A percentile compares a stretch with the other conserved stretches of the same genome.
Evolutionary conservation across 495 filamentous ascomycete genomes (phyloP).

Genomic region (Halenospora varia): DNA sequence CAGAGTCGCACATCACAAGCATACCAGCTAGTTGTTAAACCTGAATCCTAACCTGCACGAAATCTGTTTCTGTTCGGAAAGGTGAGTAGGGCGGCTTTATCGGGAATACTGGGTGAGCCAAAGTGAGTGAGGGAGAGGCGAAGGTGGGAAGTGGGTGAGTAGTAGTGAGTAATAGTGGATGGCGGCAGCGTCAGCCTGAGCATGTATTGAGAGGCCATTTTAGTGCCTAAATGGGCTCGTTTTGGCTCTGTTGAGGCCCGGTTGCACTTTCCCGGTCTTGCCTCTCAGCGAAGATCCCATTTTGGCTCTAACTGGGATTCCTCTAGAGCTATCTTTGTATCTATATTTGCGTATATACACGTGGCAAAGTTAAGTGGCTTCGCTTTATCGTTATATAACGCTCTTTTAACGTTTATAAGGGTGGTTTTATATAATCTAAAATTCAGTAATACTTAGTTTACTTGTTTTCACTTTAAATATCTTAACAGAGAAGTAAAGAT

Average conservation of each 20-base stretch:
- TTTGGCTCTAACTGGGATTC: not conserved
- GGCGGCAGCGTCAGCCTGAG: not conserved
- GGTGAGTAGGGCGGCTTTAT: conserved; percentile 5
- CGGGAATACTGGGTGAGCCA: not conserved
- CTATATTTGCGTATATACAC: not conserved
- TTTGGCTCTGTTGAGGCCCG: not conserved
- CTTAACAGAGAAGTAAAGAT: too few relatives aligned
- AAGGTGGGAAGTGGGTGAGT: not conserved
- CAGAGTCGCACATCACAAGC: too few relatives aligned
- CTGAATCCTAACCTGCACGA: conserved; percentile 4
- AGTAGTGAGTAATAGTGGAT: not conserved
- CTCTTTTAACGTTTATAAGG: not conserved
- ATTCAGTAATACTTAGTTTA: not conserved
- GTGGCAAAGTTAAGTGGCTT: not conserved
- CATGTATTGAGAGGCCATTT: not conserved
- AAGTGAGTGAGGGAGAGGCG: not conserved
- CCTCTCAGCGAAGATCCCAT: not conserved
- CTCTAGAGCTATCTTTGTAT: not conserved
- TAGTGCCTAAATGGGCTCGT: not conserved
- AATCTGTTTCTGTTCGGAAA: conserved; percentile 7
- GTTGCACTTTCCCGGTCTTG: not conserved
- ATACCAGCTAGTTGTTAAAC: not conserved
- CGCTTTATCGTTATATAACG: not conserved
- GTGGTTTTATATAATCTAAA: not conserved
- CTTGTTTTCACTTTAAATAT: not conserved